phyloP scores from a whole-genome alignment of 2,329 filamentous ascomycete genomes.

The Sporothrix euskadiensis region DNA sequence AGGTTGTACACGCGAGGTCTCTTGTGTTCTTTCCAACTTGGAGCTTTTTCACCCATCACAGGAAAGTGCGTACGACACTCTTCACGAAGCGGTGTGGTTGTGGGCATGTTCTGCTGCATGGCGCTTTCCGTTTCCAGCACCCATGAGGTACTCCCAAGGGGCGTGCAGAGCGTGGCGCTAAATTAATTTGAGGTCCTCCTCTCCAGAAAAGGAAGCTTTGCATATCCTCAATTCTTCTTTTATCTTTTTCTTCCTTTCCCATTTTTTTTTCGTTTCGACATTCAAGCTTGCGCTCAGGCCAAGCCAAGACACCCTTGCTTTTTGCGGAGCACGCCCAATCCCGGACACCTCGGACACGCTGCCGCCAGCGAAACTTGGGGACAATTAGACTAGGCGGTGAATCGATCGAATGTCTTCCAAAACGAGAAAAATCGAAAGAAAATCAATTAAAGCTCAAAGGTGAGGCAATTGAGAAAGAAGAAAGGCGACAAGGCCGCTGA shows the following conservation, averaged over 20 bases:
- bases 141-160: conserved; percentile 5
- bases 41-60: neutral
- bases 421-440: neutral
- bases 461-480: neutral
- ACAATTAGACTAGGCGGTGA: conserved; percentile 1
- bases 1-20: no score
- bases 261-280: neutral
- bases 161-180: conserved; percentile 20
- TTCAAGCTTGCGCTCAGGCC: neutral
- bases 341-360: conserved; percentile 4
- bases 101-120: conserved; percentile 10
- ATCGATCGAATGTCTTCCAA: neutral
- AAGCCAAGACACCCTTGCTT: conserved; percentile 13
- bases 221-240: neutral
- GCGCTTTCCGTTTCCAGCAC: conserved; percentile 20
- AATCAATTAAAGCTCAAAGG: neutral
- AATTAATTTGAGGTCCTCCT: neutral
- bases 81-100: conserved; percentile 18
- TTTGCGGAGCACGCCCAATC: conserved; percentile 1
- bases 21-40: neutral
- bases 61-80: neutral
- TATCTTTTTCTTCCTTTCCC: neutral
- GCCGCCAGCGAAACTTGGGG: neutral
- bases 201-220: neutral
- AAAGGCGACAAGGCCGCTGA: neutral